A percentile compares a stretch with the other conserved stretches of the same genome.
phyloP scores from a whole-genome alignment of 2,329 filamentous ascomycete species.

The Zarea fungicola region DNA sequence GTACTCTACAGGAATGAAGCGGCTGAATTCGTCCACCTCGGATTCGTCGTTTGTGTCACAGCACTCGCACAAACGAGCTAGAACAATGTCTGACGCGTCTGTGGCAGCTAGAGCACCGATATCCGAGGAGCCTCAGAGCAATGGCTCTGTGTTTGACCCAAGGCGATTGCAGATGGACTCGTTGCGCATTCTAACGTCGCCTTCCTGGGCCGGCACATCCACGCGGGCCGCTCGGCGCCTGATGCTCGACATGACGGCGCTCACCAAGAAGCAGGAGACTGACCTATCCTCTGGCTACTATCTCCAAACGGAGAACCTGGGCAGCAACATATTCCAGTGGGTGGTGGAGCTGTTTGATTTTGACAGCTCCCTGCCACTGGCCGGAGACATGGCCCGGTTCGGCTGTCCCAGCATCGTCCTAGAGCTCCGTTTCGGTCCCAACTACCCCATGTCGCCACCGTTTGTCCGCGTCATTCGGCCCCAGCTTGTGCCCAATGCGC shows the following conservation, averaged over 20 bases:
- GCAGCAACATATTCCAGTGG: conserved; percentile 83
- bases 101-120: no score
- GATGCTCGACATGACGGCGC: conserved; percentile 50
- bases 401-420: conserved; percentile 65
- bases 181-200: conserved; percentile 32
- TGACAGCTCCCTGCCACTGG: conserved; percentile 61
- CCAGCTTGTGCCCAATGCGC: conserved; percentile 64
- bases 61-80: background rate
- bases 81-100: no score
- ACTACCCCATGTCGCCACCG: conserved; percentile 73
- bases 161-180: background rate
- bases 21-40: background rate
- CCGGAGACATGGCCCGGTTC: conserved; percentile 64
- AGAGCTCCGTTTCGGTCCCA: conserved; percentile 73
- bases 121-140: background rate
- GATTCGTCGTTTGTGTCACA: background rate
- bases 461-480: conserved; percentile 81
- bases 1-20: background rate
- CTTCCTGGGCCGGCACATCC: conserved; percentile 56
- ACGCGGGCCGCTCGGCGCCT: conserved; percentile 59
- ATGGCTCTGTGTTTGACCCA: background rate
- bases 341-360: conserved; percentile 87
- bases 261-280: conserved; percentile 59
- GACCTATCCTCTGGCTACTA: conserved; percentile 75
- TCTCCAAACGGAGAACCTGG: conserved; percentile 59